These are phyloP conservation scores for Kodamaea fukazawae DNA, from an alignment of 805 yeast species.

Conservation along the genomic window DNA sequence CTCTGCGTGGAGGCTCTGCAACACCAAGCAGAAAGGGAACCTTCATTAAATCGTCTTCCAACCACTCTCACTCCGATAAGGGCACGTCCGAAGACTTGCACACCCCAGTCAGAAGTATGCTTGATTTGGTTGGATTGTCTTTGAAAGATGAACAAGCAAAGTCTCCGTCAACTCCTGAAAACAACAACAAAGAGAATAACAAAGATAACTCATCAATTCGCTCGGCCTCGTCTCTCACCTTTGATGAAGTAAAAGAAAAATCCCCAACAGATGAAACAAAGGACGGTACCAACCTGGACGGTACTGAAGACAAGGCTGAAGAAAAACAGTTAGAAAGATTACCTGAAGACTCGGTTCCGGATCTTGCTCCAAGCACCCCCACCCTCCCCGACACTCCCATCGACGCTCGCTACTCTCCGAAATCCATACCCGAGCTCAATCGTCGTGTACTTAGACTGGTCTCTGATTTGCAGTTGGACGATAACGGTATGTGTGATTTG, in stretches of 20 bases:
- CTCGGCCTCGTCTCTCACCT: slow-evolving; percentile 25
- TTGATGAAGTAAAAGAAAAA: not conserved
- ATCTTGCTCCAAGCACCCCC: not conserved
- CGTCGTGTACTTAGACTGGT: slow-evolving; percentile 8
- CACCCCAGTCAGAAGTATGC: slow-evolving; percentile 38
- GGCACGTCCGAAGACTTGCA: slow-evolving; percentile 18
- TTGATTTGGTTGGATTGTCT: slow-evolving; percentile 25
- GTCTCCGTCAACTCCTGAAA: not conserved
- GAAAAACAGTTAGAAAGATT: slow-evolving; percentile 6
- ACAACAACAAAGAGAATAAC: slow-evolving; percentile 1
- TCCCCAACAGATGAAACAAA: too few species aligned
- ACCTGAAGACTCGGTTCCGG: slow-evolving; percentile 8
- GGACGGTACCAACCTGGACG: slow-evolving; percentile 4
- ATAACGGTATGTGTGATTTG: slow-evolving; percentile 37
- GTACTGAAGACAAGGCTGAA: not conserved
- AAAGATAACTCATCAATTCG: slow-evolving; percentile 18
- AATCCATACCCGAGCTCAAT: slow-evolving; percentile 8
- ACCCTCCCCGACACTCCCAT: not conserved
- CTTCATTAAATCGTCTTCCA: slow-evolving; percentile 9
- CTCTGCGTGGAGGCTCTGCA: slow-evolving; percentile 8
- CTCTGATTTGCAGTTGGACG: slow-evolving; percentile 19
- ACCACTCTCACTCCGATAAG: slow-evolving; percentile 12
- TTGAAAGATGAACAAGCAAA: not conserved
- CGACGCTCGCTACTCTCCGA: slow-evolving; percentile 6
- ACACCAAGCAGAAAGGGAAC: slow-evolving; percentile 27